Conservation (phyloP, 257 asterid genomes). For the Lavandula angustifolia region DNA sequence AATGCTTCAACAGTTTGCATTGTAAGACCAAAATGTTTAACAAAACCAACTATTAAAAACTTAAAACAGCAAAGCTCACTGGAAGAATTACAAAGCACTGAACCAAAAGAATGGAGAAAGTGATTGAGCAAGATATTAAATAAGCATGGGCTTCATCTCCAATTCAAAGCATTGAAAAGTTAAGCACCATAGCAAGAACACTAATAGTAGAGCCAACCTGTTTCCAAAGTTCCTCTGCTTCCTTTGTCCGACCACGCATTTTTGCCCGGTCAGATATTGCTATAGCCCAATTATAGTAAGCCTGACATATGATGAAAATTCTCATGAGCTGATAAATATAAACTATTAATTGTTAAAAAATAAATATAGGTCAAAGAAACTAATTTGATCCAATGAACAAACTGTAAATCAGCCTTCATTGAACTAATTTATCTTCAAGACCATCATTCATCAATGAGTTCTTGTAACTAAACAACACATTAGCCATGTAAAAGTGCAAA, state of each 20-base stretch:
- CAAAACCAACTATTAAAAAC: constrained; percentile 11
- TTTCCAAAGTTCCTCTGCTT: constrained; percentile 98
- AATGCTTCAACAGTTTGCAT: constrained; percentile 21
- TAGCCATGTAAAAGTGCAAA: constrained; percentile 21
- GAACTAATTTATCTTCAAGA: constrained; percentile 19
- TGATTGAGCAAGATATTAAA: constrained; percentile 13
- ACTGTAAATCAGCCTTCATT: constrained; percentile 27
- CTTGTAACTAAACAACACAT: constrained; percentile 4
- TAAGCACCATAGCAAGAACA: constrained; percentile 15
- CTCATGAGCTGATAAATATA: constrained; percentile 19
- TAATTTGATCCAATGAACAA: constrained; percentile 10
- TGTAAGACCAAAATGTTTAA: constrained; percentile 12
- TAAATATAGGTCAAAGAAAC: constrained; percentile 3
- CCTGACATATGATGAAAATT: constrained; percentile 48
- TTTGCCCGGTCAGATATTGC: constrained; percentile 99
- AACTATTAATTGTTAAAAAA: neutral
- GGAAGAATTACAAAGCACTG: constrained; percentile 4
- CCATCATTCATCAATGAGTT: neutral
- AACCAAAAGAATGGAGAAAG: constrained; percentile 25
- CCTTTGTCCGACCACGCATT: constrained; percentile 99
- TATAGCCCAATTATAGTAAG: constrained; percentile 97
- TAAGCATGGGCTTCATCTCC: constrained; percentile 15
- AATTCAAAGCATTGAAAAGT: constrained; percentile 19
- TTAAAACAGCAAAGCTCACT: neutral
- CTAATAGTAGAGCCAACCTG: constrained; percentile 52